Conservation (phyloP, 176 grass and related monocot genomes). For the Aechmea fasciata region DNA sequence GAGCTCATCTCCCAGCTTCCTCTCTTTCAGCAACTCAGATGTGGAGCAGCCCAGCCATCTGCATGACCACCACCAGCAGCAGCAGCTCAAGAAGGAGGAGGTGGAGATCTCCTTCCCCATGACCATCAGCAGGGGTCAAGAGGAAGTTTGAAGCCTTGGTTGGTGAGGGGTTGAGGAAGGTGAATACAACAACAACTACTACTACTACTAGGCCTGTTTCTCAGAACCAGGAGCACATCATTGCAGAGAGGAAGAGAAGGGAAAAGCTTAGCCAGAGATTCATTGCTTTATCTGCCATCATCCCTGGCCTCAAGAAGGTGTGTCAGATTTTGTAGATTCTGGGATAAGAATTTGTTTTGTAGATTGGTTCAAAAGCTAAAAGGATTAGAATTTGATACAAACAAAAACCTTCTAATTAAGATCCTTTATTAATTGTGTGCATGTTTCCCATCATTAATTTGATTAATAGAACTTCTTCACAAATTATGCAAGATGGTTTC, state of each 20-base stretch:
- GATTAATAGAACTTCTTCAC: too few relatives aligned
- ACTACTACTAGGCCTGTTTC: background rate
- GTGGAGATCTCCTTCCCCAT: slow-evolving; percentile 22
- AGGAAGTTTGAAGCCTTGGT: slow-evolving; percentile 51
- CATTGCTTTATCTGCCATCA: slow-evolving; percentile 86
- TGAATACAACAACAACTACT: background rate
- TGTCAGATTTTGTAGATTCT: background rate
- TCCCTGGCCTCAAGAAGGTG: slow-evolving; percentile 92
- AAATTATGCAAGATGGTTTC: too few relatives aligned
- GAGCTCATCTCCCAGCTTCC: slow-evolving; percentile 80
- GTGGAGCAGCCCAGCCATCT: background rate
- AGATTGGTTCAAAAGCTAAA: too few relatives aligned
- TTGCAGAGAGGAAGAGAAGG: slow-evolving; percentile 79
- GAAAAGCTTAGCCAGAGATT: slow-evolving; percentile 98
- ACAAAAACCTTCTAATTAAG: too few relatives aligned
- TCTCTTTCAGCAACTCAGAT: slow-evolving; percentile 52
- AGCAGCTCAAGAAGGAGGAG: slow-evolving; percentile 42
- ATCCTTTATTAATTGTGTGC: too few relatives aligned
- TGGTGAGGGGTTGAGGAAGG: slow-evolving; percentile 7
- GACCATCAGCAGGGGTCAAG: slow-evolving; percentile 26
- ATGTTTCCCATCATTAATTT: too few relatives aligned
- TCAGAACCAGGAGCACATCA: slow-evolving; percentile 86
- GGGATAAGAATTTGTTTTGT: background rate
- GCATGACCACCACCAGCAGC: background rate
- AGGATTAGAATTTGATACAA: too few relatives aligned